Evolutionary conservation across 192 early-diverging fungal species (phyloP).

Genomic region (Coemansia sp.): DNA sequence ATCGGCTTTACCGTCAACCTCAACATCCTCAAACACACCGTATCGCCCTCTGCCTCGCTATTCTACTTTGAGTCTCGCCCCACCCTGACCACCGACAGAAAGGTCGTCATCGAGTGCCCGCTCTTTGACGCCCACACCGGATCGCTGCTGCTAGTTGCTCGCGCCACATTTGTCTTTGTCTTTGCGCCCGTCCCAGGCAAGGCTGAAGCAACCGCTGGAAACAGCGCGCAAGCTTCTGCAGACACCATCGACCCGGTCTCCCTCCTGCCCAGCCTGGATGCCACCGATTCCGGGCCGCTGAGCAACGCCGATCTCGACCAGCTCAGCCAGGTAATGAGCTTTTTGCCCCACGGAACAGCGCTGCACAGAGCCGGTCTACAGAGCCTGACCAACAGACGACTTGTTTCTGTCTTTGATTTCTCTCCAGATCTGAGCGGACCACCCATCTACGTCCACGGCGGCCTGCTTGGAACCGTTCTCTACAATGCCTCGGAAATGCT

Average conservation of each 20-base stretch:
- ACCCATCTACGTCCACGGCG: slow-evolving; percentile 36
- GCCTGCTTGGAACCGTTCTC: slow-evolving; percentile 29
- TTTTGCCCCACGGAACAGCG: slow-evolving; percentile 13
- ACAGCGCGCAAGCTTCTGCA: neutral
- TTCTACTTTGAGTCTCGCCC: slow-evolving; percentile 25
- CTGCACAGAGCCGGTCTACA: slow-evolving; percentile 13
- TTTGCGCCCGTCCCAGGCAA: neutral
- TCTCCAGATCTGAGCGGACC: slow-evolving; percentile 14
- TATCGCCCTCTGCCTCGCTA: neutral
- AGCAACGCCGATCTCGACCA: slow-evolving; percentile 1
- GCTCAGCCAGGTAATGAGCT: slow-evolving; percentile 27
- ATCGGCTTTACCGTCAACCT: slow-evolving; percentile 40
- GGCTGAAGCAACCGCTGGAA: neutral
- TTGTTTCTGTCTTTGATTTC: slow-evolving; percentile 20
- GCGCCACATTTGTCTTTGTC: slow-evolving; percentile 20
- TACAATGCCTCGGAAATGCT: slow-evolving; percentile 26
- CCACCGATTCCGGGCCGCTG: neutral
- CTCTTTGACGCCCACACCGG: slow-evolving; percentile 26
- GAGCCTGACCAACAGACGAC: neutral
- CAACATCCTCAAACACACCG: slow-evolving; percentile 1
- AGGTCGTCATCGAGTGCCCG: slow-evolving; percentile 19
- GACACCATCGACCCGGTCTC: neutral
- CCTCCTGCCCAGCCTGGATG: slow-evolving; percentile 2
- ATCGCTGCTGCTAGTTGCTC: slow-evolving; percentile 11
- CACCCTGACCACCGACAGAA: slow-evolving; percentile 2